Evolutionary conservation across 1,284 basidiomycete genomes (phyloP).

Genomic region (Marasmius oreades): DNA sequence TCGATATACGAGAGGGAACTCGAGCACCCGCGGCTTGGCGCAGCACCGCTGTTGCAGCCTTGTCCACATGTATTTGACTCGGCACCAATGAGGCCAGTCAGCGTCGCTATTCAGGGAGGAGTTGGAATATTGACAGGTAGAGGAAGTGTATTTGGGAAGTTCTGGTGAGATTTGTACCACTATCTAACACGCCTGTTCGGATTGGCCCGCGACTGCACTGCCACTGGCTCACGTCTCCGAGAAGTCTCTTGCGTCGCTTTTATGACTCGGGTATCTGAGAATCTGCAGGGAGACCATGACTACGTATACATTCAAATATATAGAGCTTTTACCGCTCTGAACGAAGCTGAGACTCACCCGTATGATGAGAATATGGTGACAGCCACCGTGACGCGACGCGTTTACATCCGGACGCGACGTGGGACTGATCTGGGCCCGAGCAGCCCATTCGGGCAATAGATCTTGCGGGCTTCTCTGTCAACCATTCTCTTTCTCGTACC

Average conservation of each 20-base stretch:
- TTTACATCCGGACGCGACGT: too few species aligned
- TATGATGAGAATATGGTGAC: too few species aligned
- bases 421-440: too few species aligned
- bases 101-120: slow-evolving; percentile 67
- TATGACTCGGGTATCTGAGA: too few species aligned
- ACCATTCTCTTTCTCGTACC: not conserved
- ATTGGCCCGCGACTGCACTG: not conserved
- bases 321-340: too few species aligned
- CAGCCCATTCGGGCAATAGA: not conserved
- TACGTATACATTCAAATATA: too few species aligned
- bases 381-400: too few species aligned
- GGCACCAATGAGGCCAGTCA: slow-evolving; percentile 71
- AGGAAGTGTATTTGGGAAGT: slow-evolving; percentile 61
- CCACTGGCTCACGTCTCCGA: too few species aligned
- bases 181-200: not conserved
- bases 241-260: too few species aligned
- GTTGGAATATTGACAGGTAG: slow-evolving; percentile 54
- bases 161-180: slow-evolving; percentile 38
- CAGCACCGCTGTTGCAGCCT: slow-evolving; percentile 59
- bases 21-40: slow-evolving; percentile 46
- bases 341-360: too few species aligned
- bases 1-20: slow-evolving; percentile 75
- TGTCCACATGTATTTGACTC: slow-evolving; percentile 76
- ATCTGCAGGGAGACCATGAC: not conserved
- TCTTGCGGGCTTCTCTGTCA: not conserved